Base-by-base conservation (phyloP, 139 green algal genomes). In the Chlorella sp. region DNA sequence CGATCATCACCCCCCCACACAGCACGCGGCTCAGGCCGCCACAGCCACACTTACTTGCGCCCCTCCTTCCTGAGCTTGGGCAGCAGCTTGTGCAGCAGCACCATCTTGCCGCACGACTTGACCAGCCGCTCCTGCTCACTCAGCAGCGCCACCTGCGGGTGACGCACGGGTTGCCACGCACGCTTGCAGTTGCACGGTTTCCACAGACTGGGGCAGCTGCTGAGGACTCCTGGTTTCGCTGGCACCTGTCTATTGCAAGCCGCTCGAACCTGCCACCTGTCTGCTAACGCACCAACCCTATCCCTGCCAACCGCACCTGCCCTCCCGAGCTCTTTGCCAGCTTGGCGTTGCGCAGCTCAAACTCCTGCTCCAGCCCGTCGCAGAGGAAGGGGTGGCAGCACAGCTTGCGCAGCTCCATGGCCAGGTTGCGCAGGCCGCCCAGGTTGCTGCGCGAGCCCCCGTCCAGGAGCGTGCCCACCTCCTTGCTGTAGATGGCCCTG, bases 361-460 rank as follows among this genome's bases (percentile, higher is more conserved):
- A 49, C 2, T 34, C 26, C 27, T 51, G 31, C 75, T 65, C 31
- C 68, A 67, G 69, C 24, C 49, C 29, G 50, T 67, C 69, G 26
- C 33, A 66, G 24, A 74, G 31, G 27, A 65, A 66, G 55, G 93
- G 91, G 78, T 98, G 93, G 83, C 91, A 95, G 90, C 92, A 98
- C 35, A 96, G 82, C 82, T 98, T 98, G 74, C 94, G 89, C 74
- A 98, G 88, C 85, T 98, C 88, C 94, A 98, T 98, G 24, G 86
- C 89, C 49, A 97, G 83, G 81, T 97, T 97, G 42, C 80, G 69
- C 78, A 97, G 79, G 66, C 85, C 76, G 26, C 88, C 86, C 76
- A 96, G 49, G 77, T 92, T 92, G 64, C 88, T 90, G 50, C 60
- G 10, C 3, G 35, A 55, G 26, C 35, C 74, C 22, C 88, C 88